phyloP scores from a whole-genome alignment of 192 early-diverging fungal species.

The Rhizophagus clarus region DNA sequence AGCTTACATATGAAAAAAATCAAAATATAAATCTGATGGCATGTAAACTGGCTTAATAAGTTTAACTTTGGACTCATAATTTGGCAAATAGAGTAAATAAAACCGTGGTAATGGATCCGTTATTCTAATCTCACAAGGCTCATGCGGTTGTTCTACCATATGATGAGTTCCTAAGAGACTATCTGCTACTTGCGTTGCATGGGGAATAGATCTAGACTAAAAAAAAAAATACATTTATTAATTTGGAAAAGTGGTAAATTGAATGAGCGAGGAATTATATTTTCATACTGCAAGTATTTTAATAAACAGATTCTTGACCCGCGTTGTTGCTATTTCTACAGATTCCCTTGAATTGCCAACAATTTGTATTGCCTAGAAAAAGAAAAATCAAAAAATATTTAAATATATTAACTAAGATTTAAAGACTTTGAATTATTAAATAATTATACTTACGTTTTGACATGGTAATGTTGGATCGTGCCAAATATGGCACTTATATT shows the following conservation, averaged over 20 bases:
- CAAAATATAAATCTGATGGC: neutral
- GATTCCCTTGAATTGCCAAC: conserved; percentile 11
- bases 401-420: neutral
- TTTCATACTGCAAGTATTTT: conserved; percentile 29
- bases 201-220: conserved; percentile 9
- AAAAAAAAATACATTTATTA: too few relatives aligned
- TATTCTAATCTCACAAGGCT: neutral
- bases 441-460: conserved; percentile 18
- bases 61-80: neutral
- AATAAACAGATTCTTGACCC: conserved; percentile 43
- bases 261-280: neutral
- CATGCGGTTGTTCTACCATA: conserved; percentile 9
- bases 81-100: neutral
- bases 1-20: neutral
- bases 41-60: neutral
- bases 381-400: conserved; percentile 32
- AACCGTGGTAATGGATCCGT: neutral
- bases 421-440: neutral
- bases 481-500: conserved; percentile 43
- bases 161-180: conserved; percentile 8
- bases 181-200: neutral
- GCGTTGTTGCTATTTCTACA: conserved; percentile 30
- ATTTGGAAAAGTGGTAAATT: too few relatives aligned
- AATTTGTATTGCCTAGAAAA: conserved; percentile 27
- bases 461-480: conserved; percentile 18